phyloP scores from a whole-genome alignment of 768 basidiomycete genomes.

The Lanmaoa pseudosensibilis region DNA sequence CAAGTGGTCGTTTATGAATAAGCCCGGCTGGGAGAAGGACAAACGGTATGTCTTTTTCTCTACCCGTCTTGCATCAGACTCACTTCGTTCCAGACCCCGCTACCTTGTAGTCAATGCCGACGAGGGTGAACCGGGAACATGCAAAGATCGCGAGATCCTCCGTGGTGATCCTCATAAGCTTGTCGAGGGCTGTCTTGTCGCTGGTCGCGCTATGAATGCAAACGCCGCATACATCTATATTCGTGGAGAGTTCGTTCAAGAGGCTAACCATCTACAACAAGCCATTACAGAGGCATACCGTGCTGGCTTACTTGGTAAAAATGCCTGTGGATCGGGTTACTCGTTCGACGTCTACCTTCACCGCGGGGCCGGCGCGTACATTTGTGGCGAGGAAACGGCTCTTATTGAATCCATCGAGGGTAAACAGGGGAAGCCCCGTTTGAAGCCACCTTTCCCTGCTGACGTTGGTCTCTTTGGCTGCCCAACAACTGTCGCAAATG shows the following conservation, averaged over 20 bases:
- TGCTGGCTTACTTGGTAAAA: slow-evolving; percentile 82
- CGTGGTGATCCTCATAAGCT: slow-evolving; percentile 99
- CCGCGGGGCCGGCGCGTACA: slow-evolving; percentile 96
- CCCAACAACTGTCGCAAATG: slow-evolving; percentile 96
- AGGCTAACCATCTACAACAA: slow-evolving; percentile 90
- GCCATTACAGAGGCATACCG: slow-evolving; percentile 95
- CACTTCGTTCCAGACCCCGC: slow-evolving; percentile 62
- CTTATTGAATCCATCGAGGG: slow-evolving; percentile 96
- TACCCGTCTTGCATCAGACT: neutral
- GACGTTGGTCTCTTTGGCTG: slow-evolving; percentile 98
- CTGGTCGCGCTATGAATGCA: slow-evolving; percentile 96
- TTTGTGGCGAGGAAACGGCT: slow-evolving; percentile 98
- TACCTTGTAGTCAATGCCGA: slow-evolving; percentile 98
- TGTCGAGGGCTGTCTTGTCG: slow-evolving; percentile 95
- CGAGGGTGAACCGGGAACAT: slow-evolving; percentile 98
- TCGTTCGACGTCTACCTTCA: slow-evolving; percentile 98
- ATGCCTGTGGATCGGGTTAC: slow-evolving; percentile 91
- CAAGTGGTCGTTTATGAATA: slow-evolving; percentile 99
- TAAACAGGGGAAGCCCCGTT: slow-evolving; percentile 95
- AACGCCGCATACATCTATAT: slow-evolving; percentile 99
- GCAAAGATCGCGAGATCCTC: slow-evolving; percentile 98
- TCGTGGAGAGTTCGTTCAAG: slow-evolving; percentile 96
- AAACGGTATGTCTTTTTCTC: slow-evolving; percentile 51
- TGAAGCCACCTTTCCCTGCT: slow-evolving; percentile 99
- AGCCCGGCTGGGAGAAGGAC: slow-evolving; percentile 97